Evolutionary conservation across 352 stramenopile genomes (phyloP).

Genomic region (Globisporangium irregulare): DNA sequence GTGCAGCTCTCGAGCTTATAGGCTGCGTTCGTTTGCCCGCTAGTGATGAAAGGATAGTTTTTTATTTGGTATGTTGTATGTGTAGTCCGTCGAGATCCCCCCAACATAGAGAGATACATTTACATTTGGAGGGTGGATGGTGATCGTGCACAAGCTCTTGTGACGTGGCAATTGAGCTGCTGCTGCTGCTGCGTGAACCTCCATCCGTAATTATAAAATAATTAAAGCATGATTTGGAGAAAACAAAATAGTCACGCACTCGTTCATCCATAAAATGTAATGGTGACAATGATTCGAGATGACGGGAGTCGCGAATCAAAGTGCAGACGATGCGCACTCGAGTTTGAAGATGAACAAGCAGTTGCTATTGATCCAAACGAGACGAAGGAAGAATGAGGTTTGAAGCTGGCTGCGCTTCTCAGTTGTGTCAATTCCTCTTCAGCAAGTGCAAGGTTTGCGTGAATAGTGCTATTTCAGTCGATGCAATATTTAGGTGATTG

Average conservation of each 20-base stretch:
- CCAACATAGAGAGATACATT: constrained; percentile 9
- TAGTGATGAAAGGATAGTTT: constrained; percentile 4
- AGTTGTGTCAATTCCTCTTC: too few relatives aligned
- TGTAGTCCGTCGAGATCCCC: neutral
- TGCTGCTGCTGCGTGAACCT: neutral
- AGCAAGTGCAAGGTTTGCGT: too few relatives aligned
- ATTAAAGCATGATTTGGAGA: neutral
- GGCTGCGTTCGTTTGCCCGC: neutral
- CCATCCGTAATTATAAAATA: neutral
- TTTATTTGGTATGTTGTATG: constrained; percentile 5
- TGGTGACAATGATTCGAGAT: neutral
- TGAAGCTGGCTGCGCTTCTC: too few relatives aligned
- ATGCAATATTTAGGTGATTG: too few relatives aligned
- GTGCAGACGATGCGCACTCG: neutral
- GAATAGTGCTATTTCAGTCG: too few relatives aligned
- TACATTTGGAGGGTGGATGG: neutral
- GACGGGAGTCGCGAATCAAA: neutral
- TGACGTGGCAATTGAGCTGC: neutral
- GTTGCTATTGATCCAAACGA: too few relatives aligned
- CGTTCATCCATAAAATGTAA: neutral
- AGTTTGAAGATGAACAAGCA: too few relatives aligned
- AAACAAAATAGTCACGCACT: neutral
- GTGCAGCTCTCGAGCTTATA: constrained; percentile 27
- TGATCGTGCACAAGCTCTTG: neutral
- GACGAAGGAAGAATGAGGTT: too few relatives aligned